phyloP scores from a whole-genome alignment of 108 stramenopile species.

The Cyclotella baltica region DNA sequence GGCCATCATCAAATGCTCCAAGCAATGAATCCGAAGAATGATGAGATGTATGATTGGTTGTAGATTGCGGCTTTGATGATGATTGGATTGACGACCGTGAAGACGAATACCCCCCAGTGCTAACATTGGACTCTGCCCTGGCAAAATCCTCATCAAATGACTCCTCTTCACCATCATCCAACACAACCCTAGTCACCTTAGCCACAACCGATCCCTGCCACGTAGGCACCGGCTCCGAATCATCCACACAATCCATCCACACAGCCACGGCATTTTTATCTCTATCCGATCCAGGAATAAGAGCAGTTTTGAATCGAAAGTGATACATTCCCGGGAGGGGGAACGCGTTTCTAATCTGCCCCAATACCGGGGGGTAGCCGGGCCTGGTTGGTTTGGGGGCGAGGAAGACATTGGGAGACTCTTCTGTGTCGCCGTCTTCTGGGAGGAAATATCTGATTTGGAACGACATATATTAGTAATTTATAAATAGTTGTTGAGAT shows the following conservation, averaged over 20 bases:
- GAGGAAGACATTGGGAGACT: slow-evolving; percentile 93
- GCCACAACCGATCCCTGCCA: slow-evolving; percentile 81
- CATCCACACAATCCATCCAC: slow-evolving; percentile 90
- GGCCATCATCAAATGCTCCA: slow-evolving; percentile 66
- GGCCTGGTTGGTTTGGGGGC: slow-evolving; percentile 82
- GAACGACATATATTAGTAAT: background rate
- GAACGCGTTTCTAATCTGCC: slow-evolving; percentile 85
- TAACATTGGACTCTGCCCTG: slow-evolving; percentile 40
- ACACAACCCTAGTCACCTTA: slow-evolving; percentile 77
- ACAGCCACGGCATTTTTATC: slow-evolving; percentile 85
- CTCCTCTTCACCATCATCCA: slow-evolving; percentile 79
- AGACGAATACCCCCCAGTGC: slow-evolving; percentile 26
- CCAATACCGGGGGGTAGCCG: slow-evolving; percentile 80
- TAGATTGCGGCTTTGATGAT: slow-evolving; percentile 28
- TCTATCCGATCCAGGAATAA: slow-evolving; percentile 81
- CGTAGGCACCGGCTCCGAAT: slow-evolving; percentile 71
- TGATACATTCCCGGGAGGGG: slow-evolving; percentile 95
- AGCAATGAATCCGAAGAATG: slow-evolving; percentile 57
- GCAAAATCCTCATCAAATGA: slow-evolving; percentile 68
- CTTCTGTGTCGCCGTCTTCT: slow-evolving; percentile 93
- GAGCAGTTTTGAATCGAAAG: slow-evolving; percentile 95
- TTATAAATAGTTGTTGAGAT: background rate
- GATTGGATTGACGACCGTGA: slow-evolving; percentile 28
- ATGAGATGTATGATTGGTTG: slow-evolving; percentile 9
- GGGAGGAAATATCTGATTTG: slow-evolving; percentile 91